Conservation (phyloP, 352 stramenopile species). For the Phytophthora aleatoria region DNA sequence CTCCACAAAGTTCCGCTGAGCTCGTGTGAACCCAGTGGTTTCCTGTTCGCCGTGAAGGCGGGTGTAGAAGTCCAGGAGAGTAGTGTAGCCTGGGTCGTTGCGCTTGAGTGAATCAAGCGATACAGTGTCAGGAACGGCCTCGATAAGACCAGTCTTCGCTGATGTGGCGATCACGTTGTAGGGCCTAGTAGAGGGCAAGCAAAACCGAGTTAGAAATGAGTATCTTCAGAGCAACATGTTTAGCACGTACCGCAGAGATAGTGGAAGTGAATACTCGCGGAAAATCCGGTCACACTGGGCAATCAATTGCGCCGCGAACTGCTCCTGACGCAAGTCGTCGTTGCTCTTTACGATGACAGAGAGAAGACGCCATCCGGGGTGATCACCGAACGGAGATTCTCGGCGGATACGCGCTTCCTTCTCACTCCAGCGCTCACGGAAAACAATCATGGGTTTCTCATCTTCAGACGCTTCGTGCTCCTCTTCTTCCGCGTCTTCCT, state of each 20-base stretch:
- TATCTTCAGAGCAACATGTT: slow-evolving; percentile 24
- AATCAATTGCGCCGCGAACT: slow-evolving; percentile 98
- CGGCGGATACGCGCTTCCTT: slow-evolving; percentile 73
- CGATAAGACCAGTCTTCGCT: slow-evolving; percentile 94
- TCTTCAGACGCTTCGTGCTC: slow-evolving; percentile 31
- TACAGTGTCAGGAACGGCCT: slow-evolving; percentile 96
- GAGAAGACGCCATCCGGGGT: slow-evolving; percentile 70
- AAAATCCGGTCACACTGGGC: slow-evolving; percentile 96
- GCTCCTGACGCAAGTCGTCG: slow-evolving; percentile 98
- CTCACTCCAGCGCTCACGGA: slow-evolving; percentile 81
- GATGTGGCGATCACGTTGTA: slow-evolving; percentile 98
- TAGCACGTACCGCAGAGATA: slow-evolving; percentile 81
- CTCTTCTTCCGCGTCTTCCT: slow-evolving; percentile 14
- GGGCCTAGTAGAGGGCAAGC: slow-evolving; percentile 50
- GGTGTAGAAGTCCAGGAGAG: slow-evolving; percentile 93
- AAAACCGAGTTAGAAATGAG: neutral
- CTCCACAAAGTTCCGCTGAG: slow-evolving; percentile 89
- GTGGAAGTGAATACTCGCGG: slow-evolving; percentile 90
- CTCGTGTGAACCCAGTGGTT: slow-evolving; percentile 75
- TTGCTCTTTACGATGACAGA: slow-evolving; percentile 98
- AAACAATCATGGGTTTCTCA: slow-evolving; percentile 79
- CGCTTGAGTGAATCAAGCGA: slow-evolving; percentile 98
- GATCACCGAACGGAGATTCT: slow-evolving; percentile 52
- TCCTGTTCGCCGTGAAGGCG: slow-evolving; percentile 90
- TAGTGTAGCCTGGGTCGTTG: slow-evolving; percentile 80